Base-by-base conservation (phyloP, 805 yeast species). In the Wickerhamiella hasegawae region DNA sequence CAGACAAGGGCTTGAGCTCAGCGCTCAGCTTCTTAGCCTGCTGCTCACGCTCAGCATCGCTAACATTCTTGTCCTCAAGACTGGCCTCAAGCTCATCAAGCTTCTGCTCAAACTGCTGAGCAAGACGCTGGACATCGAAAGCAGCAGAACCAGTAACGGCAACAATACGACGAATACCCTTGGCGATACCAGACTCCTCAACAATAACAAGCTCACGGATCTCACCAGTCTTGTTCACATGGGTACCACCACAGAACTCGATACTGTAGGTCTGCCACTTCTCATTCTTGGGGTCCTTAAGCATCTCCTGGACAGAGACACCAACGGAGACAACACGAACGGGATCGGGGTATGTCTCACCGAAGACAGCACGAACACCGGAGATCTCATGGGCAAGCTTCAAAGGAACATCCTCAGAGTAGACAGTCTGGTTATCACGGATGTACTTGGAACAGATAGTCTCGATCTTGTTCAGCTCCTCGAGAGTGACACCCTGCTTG, bases 221-320 rank as follows among this genome's bases (percentile, higher is more conserved):
- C 41, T 87, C 97, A 41, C 87, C 79, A 15, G 97, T 87, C 59
- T 79, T 77, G 33, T 71, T 68, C 45, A 90, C 95, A 53, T 90
- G 99, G 10, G 98, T 90, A 62, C 99, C 99, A 62, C 99, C 99
- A 63, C 99, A 90, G 68, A 90, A 90, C 63, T 90, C 99, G 45
- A 90, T 68, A 1, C 95, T 82, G 52, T 69, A 65, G 28, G 69
- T 62, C 49, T 57, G 60, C 97, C 98, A 90, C 51, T 81, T 71
- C 34, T 63, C 62, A 52, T 71, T 79, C 20, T 62, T 48, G 46
- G 96, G 94, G 48, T 74, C 65, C 5, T 66, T 65, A 45, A 87
- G 56, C 46, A 90, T 64, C 11, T 79, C 90, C 18, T 80, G 84
- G 30, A 90, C 84, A 32, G 94, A 75, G 28, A 71, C 77, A 53